Evolutionary conservation across 1,284 basidiomycete species (phyloP).

Genomic region (Apiotrichum sp.): DNA sequence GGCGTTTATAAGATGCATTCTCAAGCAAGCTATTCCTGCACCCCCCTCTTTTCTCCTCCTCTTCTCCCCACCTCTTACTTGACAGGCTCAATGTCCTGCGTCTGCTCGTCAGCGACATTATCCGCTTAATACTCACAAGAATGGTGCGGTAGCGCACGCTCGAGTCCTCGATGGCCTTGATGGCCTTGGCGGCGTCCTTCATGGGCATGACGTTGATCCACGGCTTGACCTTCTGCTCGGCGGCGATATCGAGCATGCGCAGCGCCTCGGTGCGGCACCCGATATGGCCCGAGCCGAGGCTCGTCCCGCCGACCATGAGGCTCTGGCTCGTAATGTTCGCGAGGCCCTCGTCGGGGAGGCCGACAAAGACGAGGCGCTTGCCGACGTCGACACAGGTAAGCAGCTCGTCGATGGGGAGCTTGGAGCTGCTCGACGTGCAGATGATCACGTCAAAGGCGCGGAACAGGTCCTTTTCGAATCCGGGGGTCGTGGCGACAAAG

Average conservation of each 20-base stretch:
- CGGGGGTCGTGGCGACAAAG: slow-evolving; percentile 51
- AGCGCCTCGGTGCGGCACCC: slow-evolving; percentile 60
- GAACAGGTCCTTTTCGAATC: slow-evolving; percentile 51
- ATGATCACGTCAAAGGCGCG: slow-evolving; percentile 60
- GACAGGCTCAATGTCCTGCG: slow-evolving; percentile 7
- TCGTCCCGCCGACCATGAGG: slow-evolving; percentile 45
- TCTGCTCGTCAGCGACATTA: neutral
- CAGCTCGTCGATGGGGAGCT: slow-evolving; percentile 49
- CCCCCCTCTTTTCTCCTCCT: too few relatives aligned
- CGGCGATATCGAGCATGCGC: slow-evolving; percentile 58
- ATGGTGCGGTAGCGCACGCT: slow-evolving; percentile 55
- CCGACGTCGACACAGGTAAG: slow-evolving; percentile 53
- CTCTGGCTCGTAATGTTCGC: slow-evolving; percentile 39
- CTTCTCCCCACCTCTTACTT: neutral
- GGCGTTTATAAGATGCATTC: too few relatives aligned
- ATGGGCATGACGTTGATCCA: slow-evolving; percentile 56
- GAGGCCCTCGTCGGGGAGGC: slow-evolving; percentile 49
- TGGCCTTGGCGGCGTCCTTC: slow-evolving; percentile 55
- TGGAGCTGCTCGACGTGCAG: slow-evolving; percentile 50
- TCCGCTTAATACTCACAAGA: slow-evolving; percentile 21
- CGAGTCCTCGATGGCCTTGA: slow-evolving; percentile 54
- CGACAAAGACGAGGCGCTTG: slow-evolving; percentile 54
- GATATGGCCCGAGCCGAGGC: slow-evolving; percentile 53
- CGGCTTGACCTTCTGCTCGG: slow-evolving; percentile 54
- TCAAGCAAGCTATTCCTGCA: too few relatives aligned